Base-by-base conservation (phyloP, 75 land plant genomes). In the Picea glauca region DNA sequence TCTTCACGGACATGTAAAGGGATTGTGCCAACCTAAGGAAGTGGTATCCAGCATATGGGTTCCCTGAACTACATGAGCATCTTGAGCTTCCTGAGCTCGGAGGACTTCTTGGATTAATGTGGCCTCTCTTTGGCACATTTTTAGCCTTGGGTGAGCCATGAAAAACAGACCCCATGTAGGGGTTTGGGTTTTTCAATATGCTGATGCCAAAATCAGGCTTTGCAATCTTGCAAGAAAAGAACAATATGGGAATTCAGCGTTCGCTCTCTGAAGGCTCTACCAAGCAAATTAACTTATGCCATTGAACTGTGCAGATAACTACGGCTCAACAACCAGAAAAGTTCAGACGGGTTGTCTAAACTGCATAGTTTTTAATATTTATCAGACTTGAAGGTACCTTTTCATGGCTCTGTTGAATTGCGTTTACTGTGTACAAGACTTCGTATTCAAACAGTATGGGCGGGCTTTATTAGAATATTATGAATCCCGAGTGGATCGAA, bases 1-100 rank as follows among this genome's bases (percentile, higher is more conserved):
- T 90, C 0, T 90, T 50, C 11, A 9, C 50, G 8, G 72, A 68
- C 50, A 68, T 68, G 33, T 68, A n/a, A 68, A 68, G 18, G 46
- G 72, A 68, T 15, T 68, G 50, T 18, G 72, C 72, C 72, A 68
- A n/a, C 72, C 72, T 68, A 38, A 68, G 50, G 46, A 35, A 68
- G 46, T 68, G 72, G n/a, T 68, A 68, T 6, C 72, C 72, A 68
- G 72, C 72, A 68, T 68, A 68, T 17, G 72, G 72, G 46, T 33
- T 38, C 11, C 40, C 72, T 68, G 21, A 5, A 68, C 3, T 68
- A 20, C 35, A 17, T 68, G 40, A 38, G 3, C 50, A 35, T 68
- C 43, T 68, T 20, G 72, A 68, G 72, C 72, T 68, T 50, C 21
- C 72, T 68, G 50, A 68, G 21, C 72, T 68, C 50, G 32, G 9